Evolutionary conservation across 768 basidiomycete genomes (phyloP).

Genomic region (Lactarius vividus): DNA sequence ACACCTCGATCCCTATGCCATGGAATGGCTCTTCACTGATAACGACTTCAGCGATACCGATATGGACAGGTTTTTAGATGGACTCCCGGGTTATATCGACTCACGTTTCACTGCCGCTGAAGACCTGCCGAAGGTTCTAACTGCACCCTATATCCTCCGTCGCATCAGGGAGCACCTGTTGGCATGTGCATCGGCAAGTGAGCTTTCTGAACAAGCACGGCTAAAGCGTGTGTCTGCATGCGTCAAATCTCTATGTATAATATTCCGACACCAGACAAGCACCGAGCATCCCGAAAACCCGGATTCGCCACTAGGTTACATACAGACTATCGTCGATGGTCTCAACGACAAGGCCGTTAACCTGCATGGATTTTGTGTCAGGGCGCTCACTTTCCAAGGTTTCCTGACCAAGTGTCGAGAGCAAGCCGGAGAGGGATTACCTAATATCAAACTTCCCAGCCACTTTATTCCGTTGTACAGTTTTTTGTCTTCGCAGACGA

Average conservation of each 20-base stretch:
- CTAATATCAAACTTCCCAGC: neutral
- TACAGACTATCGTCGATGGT: neutral
- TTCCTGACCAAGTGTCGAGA: neutral
- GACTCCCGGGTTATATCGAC: conserved; percentile 17
- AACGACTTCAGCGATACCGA: conserved; percentile 13
- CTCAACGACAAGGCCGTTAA: neutral
- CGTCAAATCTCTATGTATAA: conserved; percentile 6
- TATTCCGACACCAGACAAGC: neutral
- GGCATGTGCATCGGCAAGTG: conserved; percentile 2
- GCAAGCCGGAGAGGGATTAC: neutral
- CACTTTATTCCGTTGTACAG: neutral
- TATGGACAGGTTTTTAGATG: conserved; percentile 18
- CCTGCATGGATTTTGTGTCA: conserved; percentile 3
- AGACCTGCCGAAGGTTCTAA: neutral
- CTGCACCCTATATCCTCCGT: neutral
- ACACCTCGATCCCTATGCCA: conserved; percentile 7
- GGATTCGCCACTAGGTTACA: neutral
- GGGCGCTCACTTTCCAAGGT: conserved; percentile 3
- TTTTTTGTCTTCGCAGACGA: neutral
- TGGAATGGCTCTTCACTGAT: conserved; percentile 14
- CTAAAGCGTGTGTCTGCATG: neutral
- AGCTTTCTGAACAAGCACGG: conserved; percentile 9
- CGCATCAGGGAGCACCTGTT: conserved; percentile 15
- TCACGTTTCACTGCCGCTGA: neutral
- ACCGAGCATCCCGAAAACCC: neutral